These are phyloP conservation scores for Coelastrella sp. DNA, from an alignment of 139 green algal genomes.

Conservation along the genomic window DNA sequence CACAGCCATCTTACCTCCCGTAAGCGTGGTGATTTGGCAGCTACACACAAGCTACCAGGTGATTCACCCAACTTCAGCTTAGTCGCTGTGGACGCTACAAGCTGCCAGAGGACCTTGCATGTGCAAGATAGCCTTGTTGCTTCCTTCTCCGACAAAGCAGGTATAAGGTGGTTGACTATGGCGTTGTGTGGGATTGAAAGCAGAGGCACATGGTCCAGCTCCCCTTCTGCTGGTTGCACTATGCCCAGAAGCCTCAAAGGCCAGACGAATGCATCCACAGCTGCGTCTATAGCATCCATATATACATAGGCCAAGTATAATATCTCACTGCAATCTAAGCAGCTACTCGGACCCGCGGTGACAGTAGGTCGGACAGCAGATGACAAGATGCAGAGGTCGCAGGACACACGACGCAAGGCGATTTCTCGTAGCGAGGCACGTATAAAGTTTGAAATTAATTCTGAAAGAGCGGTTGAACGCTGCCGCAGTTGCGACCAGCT, in stretches of 20 bases:
- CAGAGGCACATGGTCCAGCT: neutral
- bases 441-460: too few relatives aligned
- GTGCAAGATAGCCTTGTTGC: neutral
- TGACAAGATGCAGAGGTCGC: too few relatives aligned
- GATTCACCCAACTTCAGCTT: neutral
- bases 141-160: neutral
- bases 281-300: slow-evolving; percentile 2
- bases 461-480: too few relatives aligned
- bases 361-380: too few relatives aligned
- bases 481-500: too few relatives aligned
- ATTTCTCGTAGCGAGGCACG: too few relatives aligned
- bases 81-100: slow-evolving; percentile 5
- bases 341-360: too few relatives aligned
- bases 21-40: neutral
- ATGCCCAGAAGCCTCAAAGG: slow-evolving; percentile 21
- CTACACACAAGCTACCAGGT: neutral
- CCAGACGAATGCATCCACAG: slow-evolving; percentile 24
- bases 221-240: neutral
- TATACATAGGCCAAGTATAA: neutral
- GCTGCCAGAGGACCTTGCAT: slow-evolving; percentile 17
- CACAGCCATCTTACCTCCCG: neutral
- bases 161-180: slow-evolving; percentile 22
- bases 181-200: slow-evolving; percentile 12
- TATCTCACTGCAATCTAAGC: too few relatives aligned
- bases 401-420: too few relatives aligned